Evolutionary conservation across 1,139 yeast species (phyloP), one percentile per base, ranked within the genome.

Genomic region (Nakaseomyces bracarensis): DNA sequence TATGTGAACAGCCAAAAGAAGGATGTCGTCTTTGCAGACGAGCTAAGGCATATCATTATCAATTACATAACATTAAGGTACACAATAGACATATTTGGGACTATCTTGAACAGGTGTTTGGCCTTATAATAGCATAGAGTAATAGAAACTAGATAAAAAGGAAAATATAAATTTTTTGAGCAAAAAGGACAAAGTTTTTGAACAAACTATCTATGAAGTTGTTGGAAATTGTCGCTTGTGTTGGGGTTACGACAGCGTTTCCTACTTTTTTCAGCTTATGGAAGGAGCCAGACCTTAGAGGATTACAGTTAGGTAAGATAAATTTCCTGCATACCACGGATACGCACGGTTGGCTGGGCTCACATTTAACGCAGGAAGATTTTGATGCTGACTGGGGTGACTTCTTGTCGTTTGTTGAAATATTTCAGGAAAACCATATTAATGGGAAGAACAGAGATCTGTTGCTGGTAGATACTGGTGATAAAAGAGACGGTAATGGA

Each of bases 321-420:
- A 91, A 91, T 65, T 82, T 91, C 53, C 55, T 89, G 28, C 96
- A 87, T 54, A 87, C 97, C 1, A 91, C 97, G 1, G 98, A 91
- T 54, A 89, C 96, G 2, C 98, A 91, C 60, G 93, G 91, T 0
- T 91, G 97, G 97, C 75, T 82, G 47, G 77, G 89, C 4, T 96
- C 97, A 0, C 97, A 89, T 63, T 51, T 75, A 31, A 77, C 79
- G 50, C 96, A 87, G 60, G 70, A 73, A 22, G 75, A 74, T 46
- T 91, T 81, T 60, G 73, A 80, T 37, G 94, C 85, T 7, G 84
- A 86, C 58, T 91, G 96, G 96, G 98, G 97, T 8, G 95, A 91
- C 56, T 85, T 83, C 49, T 59, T 83, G 3, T 79, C 93, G 0
- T 87, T 91, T 54, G 65, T 77, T 1, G 52, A 61, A 11, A 76